Evolutionary conservation across 352 stramenopile genomes (phyloP).

Genomic region (Phytophthora palmivora): DNA sequence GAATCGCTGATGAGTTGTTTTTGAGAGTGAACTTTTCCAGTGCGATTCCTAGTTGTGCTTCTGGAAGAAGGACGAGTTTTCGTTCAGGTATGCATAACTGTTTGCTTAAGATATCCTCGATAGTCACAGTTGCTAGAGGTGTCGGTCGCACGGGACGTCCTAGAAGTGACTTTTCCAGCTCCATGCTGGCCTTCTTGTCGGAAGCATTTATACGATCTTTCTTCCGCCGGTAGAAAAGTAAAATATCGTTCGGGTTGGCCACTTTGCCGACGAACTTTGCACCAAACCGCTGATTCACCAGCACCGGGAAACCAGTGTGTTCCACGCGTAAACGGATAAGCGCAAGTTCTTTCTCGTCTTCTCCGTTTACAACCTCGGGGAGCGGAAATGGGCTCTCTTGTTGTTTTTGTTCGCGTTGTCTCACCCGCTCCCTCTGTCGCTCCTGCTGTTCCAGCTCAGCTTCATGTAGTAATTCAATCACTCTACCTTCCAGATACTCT

Average conservation of each 20-base stretch:
- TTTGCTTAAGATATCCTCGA: conserved; percentile 80
- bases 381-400: conserved; percentile 43
- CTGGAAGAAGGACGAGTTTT: conserved; percentile 79
- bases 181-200: conserved; percentile 50
- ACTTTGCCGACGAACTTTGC: conserved; percentile 85
- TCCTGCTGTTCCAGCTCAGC: conserved; percentile 53
- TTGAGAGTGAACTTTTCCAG: conserved; percentile 86
- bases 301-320: conserved; percentile 87
- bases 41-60: conserved; percentile 69
- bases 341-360: conserved; percentile 56
- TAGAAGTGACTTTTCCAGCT: conserved; percentile 42
- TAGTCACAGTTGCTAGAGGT: conserved; percentile 70
- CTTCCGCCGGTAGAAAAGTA: conserved; percentile 84
- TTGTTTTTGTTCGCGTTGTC: conserved; percentile 35
- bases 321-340: conserved; percentile 90
- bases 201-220: conserved; percentile 54
- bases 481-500: conserved; percentile 66
- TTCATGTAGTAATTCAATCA: conserved; percentile 74
- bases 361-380: conserved; percentile 13
- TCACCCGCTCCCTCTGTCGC: conserved; percentile 20
- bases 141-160: conserved; percentile 62
- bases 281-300: conserved; percentile 91
- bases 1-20: conserved; percentile 79
- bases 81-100: conserved; percentile 71
- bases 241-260: conserved; percentile 89